Evolutionary conservation across 352 stramenopile species (phyloP).

Genomic region (Pythium phragmiticola): DNA sequence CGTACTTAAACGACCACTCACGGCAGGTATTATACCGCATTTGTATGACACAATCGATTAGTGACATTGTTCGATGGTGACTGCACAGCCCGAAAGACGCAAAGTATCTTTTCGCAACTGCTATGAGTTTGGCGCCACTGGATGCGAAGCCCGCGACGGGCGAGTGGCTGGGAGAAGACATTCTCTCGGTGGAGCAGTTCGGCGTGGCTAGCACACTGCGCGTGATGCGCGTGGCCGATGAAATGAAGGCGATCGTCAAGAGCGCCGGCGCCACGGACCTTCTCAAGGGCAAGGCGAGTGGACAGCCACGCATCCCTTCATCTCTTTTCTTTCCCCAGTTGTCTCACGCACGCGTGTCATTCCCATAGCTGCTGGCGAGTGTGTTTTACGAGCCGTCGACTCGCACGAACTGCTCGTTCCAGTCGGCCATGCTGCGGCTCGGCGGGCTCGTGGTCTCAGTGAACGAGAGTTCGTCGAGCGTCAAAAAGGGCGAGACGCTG

Average conservation of each 20-base stretch:
- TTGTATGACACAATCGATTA: not conserved
- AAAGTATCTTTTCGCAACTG: slow-evolving; percentile 6
- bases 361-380: slow-evolving; percentile 87
- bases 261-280: slow-evolving; percentile 64
- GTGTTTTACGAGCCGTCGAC: slow-evolving; percentile 99
- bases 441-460: slow-evolving; percentile 95
- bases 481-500: slow-evolving; percentile 98
- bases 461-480: slow-evolving; percentile 92
- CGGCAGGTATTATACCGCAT: not conserved
- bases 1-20: slow-evolving; percentile 14
- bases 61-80: slow-evolving; percentile 1
- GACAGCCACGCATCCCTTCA: not conserved
- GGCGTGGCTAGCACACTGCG: slow-evolving; percentile 67
- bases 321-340: not conserved
- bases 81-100: too few species aligned
- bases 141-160: slow-evolving; percentile 58
- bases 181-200: slow-evolving; percentile 82
- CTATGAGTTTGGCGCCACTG: slow-evolving; percentile 31
- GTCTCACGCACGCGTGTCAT: not conserved
- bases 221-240: slow-evolving; percentile 70
- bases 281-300: slow-evolving; percentile 75
- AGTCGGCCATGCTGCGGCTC: slow-evolving; percentile 96
- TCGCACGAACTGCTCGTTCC: slow-evolving; percentile 97
- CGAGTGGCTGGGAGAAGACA: slow-evolving; percentile 69
- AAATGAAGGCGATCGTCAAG: slow-evolving; percentile 85